Evolutionary conservation across 805 yeast species (phyloP), one percentile per base, ranked within the genome.

Genomic region (Diddensiella caesifluorescens): DNA sequence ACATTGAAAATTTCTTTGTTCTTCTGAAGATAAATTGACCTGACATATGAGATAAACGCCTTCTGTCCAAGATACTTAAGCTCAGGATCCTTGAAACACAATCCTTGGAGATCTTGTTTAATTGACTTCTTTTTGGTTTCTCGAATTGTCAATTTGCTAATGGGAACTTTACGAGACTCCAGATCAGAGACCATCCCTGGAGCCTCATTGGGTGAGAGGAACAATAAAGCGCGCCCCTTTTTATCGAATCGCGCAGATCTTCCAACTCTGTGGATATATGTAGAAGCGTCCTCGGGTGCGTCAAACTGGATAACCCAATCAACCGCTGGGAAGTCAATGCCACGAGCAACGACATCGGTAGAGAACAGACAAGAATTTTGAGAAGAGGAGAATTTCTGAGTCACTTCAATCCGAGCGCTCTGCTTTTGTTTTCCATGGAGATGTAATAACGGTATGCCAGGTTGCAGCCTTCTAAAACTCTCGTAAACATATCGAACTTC

Each of bases 301-400:
- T 87, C 96, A 1, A 86, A 72, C 60, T 87, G 96, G 5, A 87
- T 69, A n/a, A 87, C 95, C 96, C 96, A 87, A 57, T 88, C 94
- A 38, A 87, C 84, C 4, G 89, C 84, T 0, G 96, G 95, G 62
- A 88, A 86, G 61, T 87, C 96, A 30, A 87, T 74, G 13, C 96
- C 96, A 59, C 96, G 70, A 1, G 96, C 95, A 9, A 86, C 95
- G 34, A 87, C 81, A 64, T 87, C 96, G 0, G 96, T 87, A 0
- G 95, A 92, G 56, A 87, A 79, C 36, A 87, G 65, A 65, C 95
- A 86, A 12, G 85, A 84, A 41, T 83, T 76, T 51, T 82, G 83
- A 2, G 94, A 80, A 44, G 80, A 75, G 6, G 87, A 74, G 60
- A 86, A 87, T 61, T 83, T 83, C 42, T 71, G 70, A 1, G 90